Base-by-base conservation (phyloP, 805 yeast species). In the Saccharomycopsis schoenii region DNA sequence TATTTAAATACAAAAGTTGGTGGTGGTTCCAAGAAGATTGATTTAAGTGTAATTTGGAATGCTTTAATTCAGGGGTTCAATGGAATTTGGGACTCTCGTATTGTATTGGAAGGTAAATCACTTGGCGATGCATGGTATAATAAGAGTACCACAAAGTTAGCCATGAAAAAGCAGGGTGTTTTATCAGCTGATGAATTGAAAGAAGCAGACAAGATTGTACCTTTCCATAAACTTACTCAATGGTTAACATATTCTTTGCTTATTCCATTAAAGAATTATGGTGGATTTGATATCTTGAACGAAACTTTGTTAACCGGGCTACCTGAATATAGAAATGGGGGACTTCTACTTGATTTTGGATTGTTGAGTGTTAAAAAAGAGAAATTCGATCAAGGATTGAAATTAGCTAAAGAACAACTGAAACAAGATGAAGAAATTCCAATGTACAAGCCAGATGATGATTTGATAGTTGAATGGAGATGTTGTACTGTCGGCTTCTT, bases 401-500 rank as follows among this genome's bases (percentile, higher is more conserved):
- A 65, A 5, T 66, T 74, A 11, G 68, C 80, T 1, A 64, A 67
- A 34, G 61, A 62, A 17, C 62, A 50, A 6, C 55, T 59, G 36
- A 51, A 19, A 10, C 57, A 60, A 10, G 37, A 58, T 5, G 65
- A 71, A 14, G 65, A 66, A 0, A 73, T 81, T 24, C 87, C 88
- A 43, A 73, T 80, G 1, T 84, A 76, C 65, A 68, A 69, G 0
- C 84, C 86, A 1, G 77, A 76, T 36, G 83, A 82, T 66, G 87
- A 84, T 56, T 80, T 77, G 21, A 83, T 84, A 61, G 85, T 84
- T 12, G 89, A 84, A 67, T 84, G 89, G 89, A 76, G 89, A 68
- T 82, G 86, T 39, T 72, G 77, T 57, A 84, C 85, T 0, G 79
- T 84, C 51, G 83, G 83, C 4, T 72, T 83, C 43, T 70, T 84